These are phyloP conservation scores for Orbilia brochopaga DNA, from an alignment of 2,329 filamentous ascomycete species.

Conservation along the genomic window DNA sequence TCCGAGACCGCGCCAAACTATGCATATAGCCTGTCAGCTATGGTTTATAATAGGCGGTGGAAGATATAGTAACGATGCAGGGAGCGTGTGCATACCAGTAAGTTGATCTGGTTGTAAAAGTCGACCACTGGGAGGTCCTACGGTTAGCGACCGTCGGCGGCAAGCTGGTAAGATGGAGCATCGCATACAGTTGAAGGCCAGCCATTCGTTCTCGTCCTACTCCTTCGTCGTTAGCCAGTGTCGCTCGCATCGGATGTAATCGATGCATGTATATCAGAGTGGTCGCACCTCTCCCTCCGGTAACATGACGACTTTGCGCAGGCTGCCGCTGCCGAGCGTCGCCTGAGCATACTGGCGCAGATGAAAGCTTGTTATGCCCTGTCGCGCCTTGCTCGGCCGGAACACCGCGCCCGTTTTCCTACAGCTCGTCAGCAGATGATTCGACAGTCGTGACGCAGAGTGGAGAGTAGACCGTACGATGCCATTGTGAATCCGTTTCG, in stretches of 20 bases:
- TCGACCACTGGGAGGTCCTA: constrained; percentile 75
- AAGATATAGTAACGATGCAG: neutral
- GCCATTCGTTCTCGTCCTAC: constrained; percentile 89
- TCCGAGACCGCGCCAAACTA: constrained; percentile 95
- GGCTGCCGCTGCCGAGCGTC: constrained; percentile 88
- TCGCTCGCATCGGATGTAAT: neutral
- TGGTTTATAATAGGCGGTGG: neutral
- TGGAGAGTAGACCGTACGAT: constrained; percentile 19
- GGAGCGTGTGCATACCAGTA: constrained; percentile 64
- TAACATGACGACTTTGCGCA: constrained; percentile 94
- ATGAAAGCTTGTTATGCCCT: constrained; percentile 89
- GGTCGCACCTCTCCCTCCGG: constrained; percentile 78
- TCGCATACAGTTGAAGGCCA: constrained; percentile 87
- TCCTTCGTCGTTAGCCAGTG: constrained; percentile 1
- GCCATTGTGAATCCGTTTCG: constrained; percentile 26
- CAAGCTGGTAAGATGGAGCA: neutral
- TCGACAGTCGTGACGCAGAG: neutral
- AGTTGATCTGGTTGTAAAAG: constrained; percentile 99
- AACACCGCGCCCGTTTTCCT: constrained; percentile 61
- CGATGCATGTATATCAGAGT: neutral
- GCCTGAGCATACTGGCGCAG: constrained; percentile 97
- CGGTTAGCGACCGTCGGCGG: constrained; percentile 1
- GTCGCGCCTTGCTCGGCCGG: constrained; percentile 81
- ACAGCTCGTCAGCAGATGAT: constrained; percentile 10
- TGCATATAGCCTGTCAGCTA: neutral